Evolutionary conservation across 805 yeast genomes (phyloP).

Genomic region (Lipomyces yamanashiensis): DNA sequence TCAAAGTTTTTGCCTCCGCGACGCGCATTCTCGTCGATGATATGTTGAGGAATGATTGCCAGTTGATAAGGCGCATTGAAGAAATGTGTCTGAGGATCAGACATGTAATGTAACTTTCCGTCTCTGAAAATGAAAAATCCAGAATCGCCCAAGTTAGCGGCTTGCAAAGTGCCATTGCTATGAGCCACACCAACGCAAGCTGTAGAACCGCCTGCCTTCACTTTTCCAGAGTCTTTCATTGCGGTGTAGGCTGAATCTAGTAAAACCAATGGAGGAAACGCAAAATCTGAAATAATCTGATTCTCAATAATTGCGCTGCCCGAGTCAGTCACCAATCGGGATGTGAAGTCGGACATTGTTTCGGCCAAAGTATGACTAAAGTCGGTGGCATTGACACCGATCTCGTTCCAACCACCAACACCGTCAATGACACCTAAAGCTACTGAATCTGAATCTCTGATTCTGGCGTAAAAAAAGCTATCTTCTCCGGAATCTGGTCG

Average conservation of each 20-base stretch:
- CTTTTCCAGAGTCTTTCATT: conserved; percentile 59
- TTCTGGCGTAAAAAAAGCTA: conserved; percentile 33
- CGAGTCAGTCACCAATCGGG: conserved; percentile 18
- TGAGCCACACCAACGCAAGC: conserved; percentile 79
- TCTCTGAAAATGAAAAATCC: conserved; percentile 88
- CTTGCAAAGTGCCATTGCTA: conserved; percentile 56
- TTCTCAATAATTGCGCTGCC: not conserved
- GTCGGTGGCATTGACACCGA: conserved; percentile 87
- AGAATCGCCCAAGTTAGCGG: conserved; percentile 91
- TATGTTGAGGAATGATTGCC: conserved; percentile 74
- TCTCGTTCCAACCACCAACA: conserved; percentile 96
- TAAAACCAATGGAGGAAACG: conserved; percentile 53
- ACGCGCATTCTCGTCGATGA: conserved; percentile 27
- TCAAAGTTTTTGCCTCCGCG: conserved; percentile 60
- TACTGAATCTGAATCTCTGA: conserved; percentile 34
- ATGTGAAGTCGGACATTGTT: conserved; percentile 51
- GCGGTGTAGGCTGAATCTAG: conserved; percentile 61
- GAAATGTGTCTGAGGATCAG: conserved; percentile 79
- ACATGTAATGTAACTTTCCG: conserved; percentile 62
- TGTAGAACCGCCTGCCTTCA: conserved; percentile 91
- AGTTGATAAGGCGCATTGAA: conserved; percentile 93
- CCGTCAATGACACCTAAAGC: conserved; percentile 68
- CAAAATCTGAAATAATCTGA: conserved; percentile 24
- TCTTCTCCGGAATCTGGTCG: conserved; percentile 40
- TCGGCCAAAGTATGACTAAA: conserved; percentile 79